phyloP scores from a whole-genome alignment of 257 asterid species.

The Gardenia jasminoides region DNA sequence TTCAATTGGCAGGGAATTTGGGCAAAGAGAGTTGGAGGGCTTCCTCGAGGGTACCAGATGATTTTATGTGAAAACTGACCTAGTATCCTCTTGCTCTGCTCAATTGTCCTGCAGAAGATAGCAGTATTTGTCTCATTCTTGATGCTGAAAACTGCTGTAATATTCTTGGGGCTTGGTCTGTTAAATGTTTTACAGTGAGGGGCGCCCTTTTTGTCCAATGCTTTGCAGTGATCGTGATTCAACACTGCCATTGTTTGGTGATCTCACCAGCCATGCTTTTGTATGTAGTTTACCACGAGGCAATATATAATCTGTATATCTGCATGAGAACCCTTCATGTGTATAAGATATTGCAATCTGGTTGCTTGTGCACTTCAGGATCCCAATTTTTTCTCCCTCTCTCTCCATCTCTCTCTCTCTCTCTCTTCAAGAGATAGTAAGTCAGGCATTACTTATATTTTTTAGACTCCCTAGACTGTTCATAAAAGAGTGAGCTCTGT shows the following conservation, averaged over 20 bases:
- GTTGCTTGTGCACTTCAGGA: slow-evolving; percentile 24
- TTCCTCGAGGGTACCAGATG: slow-evolving; percentile 61
- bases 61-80: slow-evolving; percentile 23
- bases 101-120: slow-evolving; percentile 26
- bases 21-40: slow-evolving; percentile 72
- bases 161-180: slow-evolving; percentile 32
- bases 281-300: slow-evolving; percentile 50
- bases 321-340: slow-evolving; percentile 47
- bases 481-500: slow-evolving; percentile 9
- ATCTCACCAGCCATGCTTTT: slow-evolving; percentile 39
- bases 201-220: slow-evolving; percentile 25
- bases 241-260: slow-evolving; percentile 51
- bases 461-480: slow-evolving; percentile 1
- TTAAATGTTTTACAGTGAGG: slow-evolving; percentile 30
- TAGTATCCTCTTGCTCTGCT: slow-evolving; percentile 23
- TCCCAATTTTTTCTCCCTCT: background rate
- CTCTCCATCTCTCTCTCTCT: background rate
- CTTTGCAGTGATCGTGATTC: slow-evolving; percentile 35
- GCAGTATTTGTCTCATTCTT: slow-evolving; percentile 36
- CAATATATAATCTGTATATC: slow-evolving; percentile 58
- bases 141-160: slow-evolving; percentile 34
- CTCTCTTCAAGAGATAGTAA: background rate
- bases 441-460: background rate
- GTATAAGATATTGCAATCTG: slow-evolving; percentile 42
- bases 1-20: slow-evolving; percentile 60